Evolutionary conservation across 331 rosid genomes (phyloP).

Genomic region (Ulmus americana): DNA sequence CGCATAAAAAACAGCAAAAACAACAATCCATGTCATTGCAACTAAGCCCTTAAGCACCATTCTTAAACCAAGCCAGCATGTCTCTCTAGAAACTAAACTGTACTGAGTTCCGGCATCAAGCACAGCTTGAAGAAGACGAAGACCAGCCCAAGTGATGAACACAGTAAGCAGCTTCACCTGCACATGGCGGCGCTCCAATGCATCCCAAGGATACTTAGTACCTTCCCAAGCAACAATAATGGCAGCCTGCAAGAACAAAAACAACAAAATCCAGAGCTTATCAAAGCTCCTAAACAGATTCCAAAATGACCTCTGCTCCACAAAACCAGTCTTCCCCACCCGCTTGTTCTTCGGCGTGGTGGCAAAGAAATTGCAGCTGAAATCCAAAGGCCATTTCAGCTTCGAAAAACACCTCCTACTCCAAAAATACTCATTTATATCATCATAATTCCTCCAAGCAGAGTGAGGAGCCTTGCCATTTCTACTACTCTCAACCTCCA

Average conservation of each 20-base stretch:
- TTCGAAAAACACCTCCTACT: constrained; percentile 69
- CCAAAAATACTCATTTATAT: constrained; percentile 89
- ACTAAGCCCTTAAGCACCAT: constrained; percentile 69
- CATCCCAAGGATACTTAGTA: constrained; percentile 43
- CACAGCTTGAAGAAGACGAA: constrained; percentile 70
- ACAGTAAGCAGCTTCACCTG: constrained; percentile 64
- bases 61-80: constrained; percentile 65
- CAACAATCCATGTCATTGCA: constrained; percentile 64
- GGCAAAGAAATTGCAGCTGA: constrained; percentile 52
- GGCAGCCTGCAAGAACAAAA: constrained; percentile 72
- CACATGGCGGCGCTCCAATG: constrained; percentile 47
- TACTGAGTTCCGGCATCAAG: constrained; percentile 96
- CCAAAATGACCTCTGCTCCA: constrained; percentile 96
- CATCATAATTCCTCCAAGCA: constrained; percentile 95
- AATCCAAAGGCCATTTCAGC: constrained; percentile 58
- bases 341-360: constrained; percentile 47
- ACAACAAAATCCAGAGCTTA: constrained; percentile 74
- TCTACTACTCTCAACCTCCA: constrained; percentile 65
- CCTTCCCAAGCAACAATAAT: constrained; percentile 74
- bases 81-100: constrained; percentile 81
- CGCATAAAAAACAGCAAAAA: constrained; percentile 63
- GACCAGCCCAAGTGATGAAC: constrained; percentile 75
- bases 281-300: constrained; percentile 82
- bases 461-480: constrained; percentile 85
- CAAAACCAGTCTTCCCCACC: constrained; percentile 93